phyloP scores from a whole-genome alignment of 805 yeast species.

The Starmerella geochares region DNA sequence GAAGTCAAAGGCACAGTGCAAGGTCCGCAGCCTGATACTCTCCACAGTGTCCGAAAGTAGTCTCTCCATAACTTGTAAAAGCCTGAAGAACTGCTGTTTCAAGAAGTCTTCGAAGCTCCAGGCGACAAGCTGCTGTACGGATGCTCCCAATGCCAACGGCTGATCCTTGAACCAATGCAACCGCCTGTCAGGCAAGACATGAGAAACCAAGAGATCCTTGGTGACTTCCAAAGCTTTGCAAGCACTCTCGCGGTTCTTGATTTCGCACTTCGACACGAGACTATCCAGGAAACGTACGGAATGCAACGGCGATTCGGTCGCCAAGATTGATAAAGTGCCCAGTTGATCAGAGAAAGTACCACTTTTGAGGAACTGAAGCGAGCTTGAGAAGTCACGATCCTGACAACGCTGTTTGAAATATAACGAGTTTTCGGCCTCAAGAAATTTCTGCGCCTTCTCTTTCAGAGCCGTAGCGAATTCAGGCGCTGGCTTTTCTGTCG shows the following conservation, averaged over 20 bases:
- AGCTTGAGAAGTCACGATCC: slow-evolving; percentile 75
- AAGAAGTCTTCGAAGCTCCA: slow-evolving; percentile 85
- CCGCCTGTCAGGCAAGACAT: slow-evolving; percentile 74
- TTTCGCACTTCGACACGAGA: slow-evolving; percentile 65
- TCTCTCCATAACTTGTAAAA: slow-evolving; percentile 65
- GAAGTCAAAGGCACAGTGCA: slow-evolving; percentile 68
- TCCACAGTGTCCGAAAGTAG: slow-evolving; percentile 84
- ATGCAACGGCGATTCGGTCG: slow-evolving; percentile 93
- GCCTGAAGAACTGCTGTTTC: slow-evolving; percentile 62
- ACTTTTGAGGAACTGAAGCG: slow-evolving; percentile 60
- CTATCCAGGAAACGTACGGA: slow-evolving; percentile 75
- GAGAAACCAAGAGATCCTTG: slow-evolving; percentile 77
- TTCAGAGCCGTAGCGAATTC: slow-evolving; percentile 49
- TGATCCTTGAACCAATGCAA: slow-evolving; percentile 71
- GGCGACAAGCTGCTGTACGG: slow-evolving; percentile 52
- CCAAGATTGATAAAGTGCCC: slow-evolving; percentile 80
- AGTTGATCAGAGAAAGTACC: slow-evolving; percentile 96
- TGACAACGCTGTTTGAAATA: slow-evolving; percentile 65
- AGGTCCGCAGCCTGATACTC: slow-evolving; percentile 70
- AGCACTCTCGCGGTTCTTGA: slow-evolving; percentile 88
- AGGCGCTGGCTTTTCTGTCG: slow-evolving; percentile 28
- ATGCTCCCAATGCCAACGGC: slow-evolving; percentile 39
- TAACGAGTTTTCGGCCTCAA: slow-evolving; percentile 59
- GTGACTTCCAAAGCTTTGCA: slow-evolving; percentile 81
- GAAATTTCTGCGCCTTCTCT: slow-evolving; percentile 53